phyloP scores from a whole-genome alignment of 345 rosid genomes.

The Populus davidiana region DNA sequence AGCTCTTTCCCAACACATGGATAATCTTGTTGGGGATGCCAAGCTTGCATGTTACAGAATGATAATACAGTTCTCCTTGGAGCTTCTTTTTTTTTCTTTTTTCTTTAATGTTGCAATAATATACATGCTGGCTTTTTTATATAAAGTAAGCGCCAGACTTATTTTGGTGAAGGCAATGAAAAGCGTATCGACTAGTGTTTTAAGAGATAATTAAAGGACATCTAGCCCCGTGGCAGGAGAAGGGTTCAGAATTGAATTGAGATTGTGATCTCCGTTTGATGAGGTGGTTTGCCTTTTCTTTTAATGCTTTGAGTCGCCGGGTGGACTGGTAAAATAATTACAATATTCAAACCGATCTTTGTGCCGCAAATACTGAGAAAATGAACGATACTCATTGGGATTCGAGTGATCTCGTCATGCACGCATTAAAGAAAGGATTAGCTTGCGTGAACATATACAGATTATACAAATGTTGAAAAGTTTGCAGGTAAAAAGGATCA shows the following conservation, averaged over 20 bases:
- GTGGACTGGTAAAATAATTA: neutral
- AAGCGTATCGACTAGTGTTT: neutral
- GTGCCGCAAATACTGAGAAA: conserved; percentile 33
- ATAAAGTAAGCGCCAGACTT: neutral
- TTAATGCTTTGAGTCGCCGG: neutral
- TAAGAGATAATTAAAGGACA: neutral
- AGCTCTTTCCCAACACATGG: neutral
- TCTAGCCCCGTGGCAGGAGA: neutral
- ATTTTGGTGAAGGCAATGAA: neutral
- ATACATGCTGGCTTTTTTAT: neutral
- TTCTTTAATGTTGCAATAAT: neutral
- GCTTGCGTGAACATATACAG: neutral
- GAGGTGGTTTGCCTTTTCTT: neutral
- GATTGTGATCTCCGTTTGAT: neutral
- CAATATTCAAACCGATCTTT: conserved; percentile 9
- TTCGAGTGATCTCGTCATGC: conserved; percentile 1
- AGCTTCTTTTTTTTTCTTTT: no score
- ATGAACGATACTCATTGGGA: conserved; percentile 35
- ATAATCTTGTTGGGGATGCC: neutral
- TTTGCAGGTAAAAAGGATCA: conserved; percentile 26
- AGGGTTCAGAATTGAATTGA: neutral
- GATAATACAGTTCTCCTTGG: no score
- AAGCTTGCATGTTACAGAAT: neutral
- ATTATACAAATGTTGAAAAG: conserved; percentile 8
- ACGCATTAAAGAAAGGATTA: neutral